Evolutionary conservation across 2,329 filamentous ascomycete species (phyloP).

Genomic region (Fusarium haematococcum): DNA sequence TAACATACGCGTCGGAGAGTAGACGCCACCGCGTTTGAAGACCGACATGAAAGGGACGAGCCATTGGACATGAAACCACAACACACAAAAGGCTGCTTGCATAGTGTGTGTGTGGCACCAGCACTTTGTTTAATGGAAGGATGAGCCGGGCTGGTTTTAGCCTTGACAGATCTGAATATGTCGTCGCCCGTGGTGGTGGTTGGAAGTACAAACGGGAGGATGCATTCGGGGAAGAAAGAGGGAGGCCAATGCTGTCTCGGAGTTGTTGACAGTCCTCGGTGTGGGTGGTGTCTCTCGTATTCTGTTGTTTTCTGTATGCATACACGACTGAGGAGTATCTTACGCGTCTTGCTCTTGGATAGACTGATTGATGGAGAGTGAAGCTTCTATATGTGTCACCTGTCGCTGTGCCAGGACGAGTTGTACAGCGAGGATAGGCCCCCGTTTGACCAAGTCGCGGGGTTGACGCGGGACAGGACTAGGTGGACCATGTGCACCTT

Average conservation of each 20-base stretch:
- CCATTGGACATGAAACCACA: not conserved
- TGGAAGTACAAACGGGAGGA: not conserved
- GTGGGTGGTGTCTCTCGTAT: not conserved
- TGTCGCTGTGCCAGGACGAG: not conserved
- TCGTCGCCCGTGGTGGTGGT: not conserved
- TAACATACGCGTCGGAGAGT: not conserved
- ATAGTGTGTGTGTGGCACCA: not conserved
- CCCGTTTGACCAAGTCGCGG: not conserved
- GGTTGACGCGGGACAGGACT: not conserved
- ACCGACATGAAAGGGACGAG: not conserved
- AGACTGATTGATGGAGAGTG: not conserved
- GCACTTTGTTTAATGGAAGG: not conserved
- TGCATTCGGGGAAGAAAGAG: not conserved
- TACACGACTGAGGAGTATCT: not conserved
- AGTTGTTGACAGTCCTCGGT: not conserved
- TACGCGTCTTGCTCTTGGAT: not conserved
- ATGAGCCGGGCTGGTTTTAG: not conserved
- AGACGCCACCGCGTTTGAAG: conserved; percentile 15
- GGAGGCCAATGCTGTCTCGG: not conserved
- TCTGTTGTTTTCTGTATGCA: not conserved
- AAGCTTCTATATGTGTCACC: not conserved
- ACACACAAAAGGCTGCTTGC: not conserved
- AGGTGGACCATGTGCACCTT: not conserved
- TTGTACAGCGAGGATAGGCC: not conserved
- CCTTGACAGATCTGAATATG: not conserved